Evolutionary conservation across 352 stramenopile genomes (phyloP).

Genomic region (Globisporangium megalacanthum): DNA sequence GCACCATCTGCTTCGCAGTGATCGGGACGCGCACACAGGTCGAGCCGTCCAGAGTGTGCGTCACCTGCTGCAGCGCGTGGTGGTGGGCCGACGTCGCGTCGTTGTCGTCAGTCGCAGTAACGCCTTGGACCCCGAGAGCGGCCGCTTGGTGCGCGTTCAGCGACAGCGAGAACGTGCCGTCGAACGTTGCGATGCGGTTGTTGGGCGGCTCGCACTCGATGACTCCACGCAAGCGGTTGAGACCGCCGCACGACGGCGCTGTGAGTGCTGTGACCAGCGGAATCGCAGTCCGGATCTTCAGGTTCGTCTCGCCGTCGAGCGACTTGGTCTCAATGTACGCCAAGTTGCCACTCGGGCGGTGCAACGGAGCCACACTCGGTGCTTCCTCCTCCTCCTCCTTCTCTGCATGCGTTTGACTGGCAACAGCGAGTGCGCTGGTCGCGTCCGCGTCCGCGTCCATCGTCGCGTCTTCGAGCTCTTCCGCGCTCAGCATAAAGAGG

Average conservation of each 20-base stretch:
- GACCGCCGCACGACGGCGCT: constrained; percentile 12
- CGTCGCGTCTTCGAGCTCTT: constrained; percentile 45
- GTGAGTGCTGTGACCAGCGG: constrained; percentile 38
- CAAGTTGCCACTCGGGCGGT: constrained; percentile 26
- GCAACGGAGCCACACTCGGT: neutral
- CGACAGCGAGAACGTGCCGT: constrained; percentile 56
- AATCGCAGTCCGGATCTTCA: constrained; percentile 78
- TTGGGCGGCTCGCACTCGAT: constrained; percentile 81
- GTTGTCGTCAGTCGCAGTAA: neutral
- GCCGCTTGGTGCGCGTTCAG: constrained; percentile 30
- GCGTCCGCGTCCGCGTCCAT: constrained; percentile 18
- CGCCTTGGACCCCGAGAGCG: constrained; percentile 22
- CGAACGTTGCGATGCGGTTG: constrained; percentile 81
- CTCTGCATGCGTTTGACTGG: constrained; percentile 1
- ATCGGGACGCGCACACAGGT: constrained; percentile 47
- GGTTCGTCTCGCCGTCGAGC: constrained; percentile 78
- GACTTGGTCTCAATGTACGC: constrained; percentile 87
- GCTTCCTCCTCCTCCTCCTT: neutral
- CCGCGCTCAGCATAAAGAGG: constrained; percentile 57
- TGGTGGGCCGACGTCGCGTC: neutral
- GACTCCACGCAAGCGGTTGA: constrained; percentile 43
- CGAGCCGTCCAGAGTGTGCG: constrained; percentile 25
- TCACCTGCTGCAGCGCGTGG: constrained; percentile 20
- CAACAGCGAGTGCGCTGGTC: neutral
- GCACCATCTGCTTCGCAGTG: constrained; percentile 85